Evolutionary conservation across 768 basidiomycete species (phyloP).

Genomic region (Holtermanniella nyarrowii): DNA sequence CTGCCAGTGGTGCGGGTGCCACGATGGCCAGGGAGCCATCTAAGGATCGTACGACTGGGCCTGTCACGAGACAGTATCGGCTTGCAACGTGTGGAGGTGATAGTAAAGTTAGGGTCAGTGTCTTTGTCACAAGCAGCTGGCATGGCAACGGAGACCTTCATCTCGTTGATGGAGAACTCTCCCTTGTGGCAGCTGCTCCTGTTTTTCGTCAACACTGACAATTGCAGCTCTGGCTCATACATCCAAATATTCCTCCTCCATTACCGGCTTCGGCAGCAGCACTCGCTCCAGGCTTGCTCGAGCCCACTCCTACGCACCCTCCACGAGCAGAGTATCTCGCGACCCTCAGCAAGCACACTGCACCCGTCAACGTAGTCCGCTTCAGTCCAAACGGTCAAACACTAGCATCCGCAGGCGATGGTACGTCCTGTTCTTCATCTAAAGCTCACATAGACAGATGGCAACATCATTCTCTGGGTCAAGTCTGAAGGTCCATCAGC

Average conservation of each 20-base stretch:
- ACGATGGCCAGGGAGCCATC: background rate
- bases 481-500: slow-evolving; percentile 63
- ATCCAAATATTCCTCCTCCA: slow-evolving; percentile 62
- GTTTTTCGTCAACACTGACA: too few relatives aligned
- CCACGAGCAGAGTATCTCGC: slow-evolving; percentile 95
- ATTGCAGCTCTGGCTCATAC: slow-evolving; percentile 78
- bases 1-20: slow-evolving; percentile 1
- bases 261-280: slow-evolving; percentile 46
- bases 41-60: slow-evolving; percentile 5
- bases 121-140: background rate
- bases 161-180: background rate
- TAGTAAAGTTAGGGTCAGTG: slow-evolving; percentile 85
- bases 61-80: slow-evolving; percentile 56
- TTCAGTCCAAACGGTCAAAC: slow-evolving; percentile 94
- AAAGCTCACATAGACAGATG: slow-evolving; percentile 52
- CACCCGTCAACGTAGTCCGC: slow-evolving; percentile 89
- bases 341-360: slow-evolving; percentile 83
- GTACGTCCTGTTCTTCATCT: slow-evolving; percentile 45
- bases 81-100: slow-evolving; percentile 94
- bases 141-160: background rate
- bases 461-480: slow-evolving; percentile 94
- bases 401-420: slow-evolving; percentile 95
- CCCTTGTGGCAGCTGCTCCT: background rate
- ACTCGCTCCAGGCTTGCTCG: slow-evolving; percentile 12
- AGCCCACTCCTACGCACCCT: slow-evolving; percentile 46